Conservation (phyloP, 805 yeast genomes). For the Naumovozyma baii region DNA sequence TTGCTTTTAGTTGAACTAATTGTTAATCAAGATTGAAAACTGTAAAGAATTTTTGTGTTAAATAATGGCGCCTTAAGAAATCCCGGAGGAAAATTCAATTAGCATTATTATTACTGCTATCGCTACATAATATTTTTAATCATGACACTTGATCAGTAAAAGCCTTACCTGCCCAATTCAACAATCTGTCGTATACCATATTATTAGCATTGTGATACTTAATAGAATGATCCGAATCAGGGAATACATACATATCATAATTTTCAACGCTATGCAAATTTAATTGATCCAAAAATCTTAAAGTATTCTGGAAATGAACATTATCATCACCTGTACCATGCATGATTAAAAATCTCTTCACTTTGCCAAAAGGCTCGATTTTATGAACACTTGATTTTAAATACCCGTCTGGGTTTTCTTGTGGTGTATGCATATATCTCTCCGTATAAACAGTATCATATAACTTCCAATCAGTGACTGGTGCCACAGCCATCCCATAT, state of each 20-base stretch:
- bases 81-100: neutral
- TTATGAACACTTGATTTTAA: constrained; percentile 44
- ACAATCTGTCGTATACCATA: constrained; percentile 59
- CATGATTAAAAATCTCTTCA: constrained; percentile 69
- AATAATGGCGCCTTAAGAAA: neutral
- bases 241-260: constrained; percentile 69
- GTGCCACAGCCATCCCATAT: constrained; percentile 94
- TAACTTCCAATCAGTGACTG: constrained; percentile 88
- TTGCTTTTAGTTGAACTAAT: too few relatives aligned
- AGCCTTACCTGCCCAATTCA: constrained; percentile 56
- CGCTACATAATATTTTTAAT: too few relatives aligned
- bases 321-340: constrained; percentile 98
- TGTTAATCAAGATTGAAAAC: too few relatives aligned
- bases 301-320: constrained; percentile 86
- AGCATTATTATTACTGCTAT: too few relatives aligned
- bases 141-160: constrained; percentile 31
- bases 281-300: constrained; percentile 65
- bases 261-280: constrained; percentile 72
- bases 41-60: too few relatives aligned
- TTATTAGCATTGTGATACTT: constrained; percentile 60
- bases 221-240: constrained; percentile 72
- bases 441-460: constrained; percentile 94
- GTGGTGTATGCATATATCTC: constrained; percentile 83
- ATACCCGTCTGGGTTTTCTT: constrained; percentile 58
- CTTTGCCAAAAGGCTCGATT: constrained; percentile 44